A percentile compares a stretch with the other conserved stretches of the same genome.
Evolutionary conservation across 257 asterid genomes (phyloP).

Genomic region (Perilla frutescens): DNA sequence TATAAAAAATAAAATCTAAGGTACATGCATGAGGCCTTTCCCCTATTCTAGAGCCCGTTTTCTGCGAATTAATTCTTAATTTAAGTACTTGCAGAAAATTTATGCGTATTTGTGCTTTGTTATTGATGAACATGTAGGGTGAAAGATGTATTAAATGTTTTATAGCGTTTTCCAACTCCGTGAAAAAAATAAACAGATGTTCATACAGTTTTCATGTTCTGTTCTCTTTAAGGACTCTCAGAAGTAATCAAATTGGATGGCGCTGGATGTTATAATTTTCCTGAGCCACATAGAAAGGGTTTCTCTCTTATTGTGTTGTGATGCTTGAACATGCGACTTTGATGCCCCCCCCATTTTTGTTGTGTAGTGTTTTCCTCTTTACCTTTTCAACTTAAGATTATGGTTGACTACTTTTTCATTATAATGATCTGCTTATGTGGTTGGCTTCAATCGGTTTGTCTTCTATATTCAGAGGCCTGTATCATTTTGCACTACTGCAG

Average conservation of each 20-base stretch:
- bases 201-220: background rate
- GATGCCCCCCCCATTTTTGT: no score
- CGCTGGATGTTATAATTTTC: background rate
- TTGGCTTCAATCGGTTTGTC: conserved; percentile 3
- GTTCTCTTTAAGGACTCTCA: background rate
- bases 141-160: background rate
- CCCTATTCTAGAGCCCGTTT: background rate
- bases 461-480: conserved; percentile 43
- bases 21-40: conserved; percentile 4
- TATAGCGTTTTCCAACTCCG: background rate
- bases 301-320: conserved; percentile 10
- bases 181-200: background rate
- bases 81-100: background rate
- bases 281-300: background rate
- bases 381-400: background rate
- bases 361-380: background rate
- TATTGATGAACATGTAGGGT: background rate
- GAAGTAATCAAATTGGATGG: conserved; percentile 8
- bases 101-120: background rate
- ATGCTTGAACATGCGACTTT: conserved; percentile 3
- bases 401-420: background rate
- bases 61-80: background rate
- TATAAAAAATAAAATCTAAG: background rate
- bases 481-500: conserved; percentile 44
- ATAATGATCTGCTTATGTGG: conserved; percentile 14